A percentile compares a stretch with the other conserved stretches of the same genome.
Evolutionary conservation across 1,284 basidiomycete genomes (phyloP).

Genomic region (Blastosporella zonata): DNA sequence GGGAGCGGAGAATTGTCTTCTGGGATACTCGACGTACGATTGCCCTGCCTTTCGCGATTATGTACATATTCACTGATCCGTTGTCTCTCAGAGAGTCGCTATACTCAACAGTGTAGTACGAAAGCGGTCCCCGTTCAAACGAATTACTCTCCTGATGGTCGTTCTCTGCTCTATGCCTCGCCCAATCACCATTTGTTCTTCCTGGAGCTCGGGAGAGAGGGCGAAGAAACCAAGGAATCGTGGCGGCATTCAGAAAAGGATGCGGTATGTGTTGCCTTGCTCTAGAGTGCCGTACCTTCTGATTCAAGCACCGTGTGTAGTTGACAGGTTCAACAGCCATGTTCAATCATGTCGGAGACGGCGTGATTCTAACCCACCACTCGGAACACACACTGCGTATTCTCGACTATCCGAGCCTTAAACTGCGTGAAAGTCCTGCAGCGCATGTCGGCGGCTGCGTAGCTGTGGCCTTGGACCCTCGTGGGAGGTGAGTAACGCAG

Average conservation of each 20-base stretch:
- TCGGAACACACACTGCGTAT: conserved; percentile 62
- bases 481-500: conserved; percentile 50
- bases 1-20: conserved; percentile 69
- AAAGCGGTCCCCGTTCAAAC: conserved; percentile 60
- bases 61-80: neutral
- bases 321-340: conserved; percentile 57
- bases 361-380: conserved; percentile 59
- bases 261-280: conserved; percentile 24
- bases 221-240: conserved; percentile 54
- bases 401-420: conserved; percentile 62
- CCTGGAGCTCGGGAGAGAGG: conserved; percentile 50
- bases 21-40: conserved; percentile 78
- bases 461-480: conserved; percentile 70
- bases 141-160: conserved; percentile 69
- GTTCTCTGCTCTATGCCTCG: conserved; percentile 60
- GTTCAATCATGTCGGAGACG: conserved; percentile 72
- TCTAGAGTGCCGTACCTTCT: neutral
- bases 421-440: conserved; percentile 52
- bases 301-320: conserved; percentile 17
- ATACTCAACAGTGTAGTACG: conserved; percentile 53
- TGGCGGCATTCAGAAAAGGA: conserved; percentile 58
- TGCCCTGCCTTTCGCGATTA: neutral
- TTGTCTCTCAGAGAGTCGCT: conserved; percentile 54
- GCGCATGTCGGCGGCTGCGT: conserved; percentile 77
- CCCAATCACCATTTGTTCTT: conserved; percentile 55